Base-by-base conservation (phyloP, 345 rosid species). In the Lepidium aucheri region DNA sequence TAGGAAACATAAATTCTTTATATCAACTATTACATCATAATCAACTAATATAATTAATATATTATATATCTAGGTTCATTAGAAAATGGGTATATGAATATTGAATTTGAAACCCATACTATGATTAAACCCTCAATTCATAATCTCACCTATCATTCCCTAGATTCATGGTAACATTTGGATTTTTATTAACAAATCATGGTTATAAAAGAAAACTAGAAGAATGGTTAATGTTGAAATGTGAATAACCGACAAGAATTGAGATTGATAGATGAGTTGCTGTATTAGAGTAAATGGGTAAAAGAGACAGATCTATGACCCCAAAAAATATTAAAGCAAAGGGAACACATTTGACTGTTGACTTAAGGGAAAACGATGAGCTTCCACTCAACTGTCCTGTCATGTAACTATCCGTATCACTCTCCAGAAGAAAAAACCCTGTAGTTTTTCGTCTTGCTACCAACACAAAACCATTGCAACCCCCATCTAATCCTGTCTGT, bases 301-400 rank as follows among this genome's bases (percentile, higher is more conserved):
- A 67, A 74, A 67, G 68, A 73, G 77, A 74, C 63, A 67, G 68
- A 67, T 60, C 64, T 45, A 30, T 60, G 77, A 67, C 55, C 63
- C 67, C n/a, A 51, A 50, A 16, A 26, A 28, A 1, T 10, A 50
- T 40, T 65, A 66, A 73, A 60, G 66, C 56, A 49, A 33, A 49
- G 61, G 77, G 77, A 60, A 73, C 77, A 66, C 62, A 42, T 15
- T 59, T 60, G 5, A 51, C 68, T 53, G 41, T 73, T 67, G 57
- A 60, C 68, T 36, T 59, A n/a, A 50, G 42, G 34, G 56, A 66
- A 60, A 45, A 72, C 55, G 36, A 72, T 47, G 41, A 72, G 71
- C 32, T 67, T 60, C 55, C 39, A 39, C 57, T 53, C 58, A 44
- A 67, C 63, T 53, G 58, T 74, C 73, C 13, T 73, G 77, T 73